Percentiles rank a stretch among this genome's conserved stretches.
Conservation (phyloP, 2,329 filamentous ascomycete species). For the Zymoseptoria tritici region DNA sequence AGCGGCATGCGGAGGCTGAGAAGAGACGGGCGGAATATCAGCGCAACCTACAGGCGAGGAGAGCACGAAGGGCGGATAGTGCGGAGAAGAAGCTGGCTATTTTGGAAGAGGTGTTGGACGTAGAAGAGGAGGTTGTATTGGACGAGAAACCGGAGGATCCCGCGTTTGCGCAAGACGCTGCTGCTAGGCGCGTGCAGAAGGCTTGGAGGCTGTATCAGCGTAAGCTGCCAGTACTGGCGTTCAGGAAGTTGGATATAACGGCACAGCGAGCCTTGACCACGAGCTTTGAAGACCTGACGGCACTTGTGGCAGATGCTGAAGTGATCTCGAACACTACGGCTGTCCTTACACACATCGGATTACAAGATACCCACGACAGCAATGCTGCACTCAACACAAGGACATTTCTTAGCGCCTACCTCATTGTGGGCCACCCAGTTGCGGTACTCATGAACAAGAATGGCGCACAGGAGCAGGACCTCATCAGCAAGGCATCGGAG, state of each 20-base stretch:
- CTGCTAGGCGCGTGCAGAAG: slow-evolving; percentile 59
- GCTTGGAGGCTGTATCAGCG: slow-evolving; percentile 59
- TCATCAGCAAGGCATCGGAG: slow-evolving; percentile 71
- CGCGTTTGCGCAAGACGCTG: slow-evolving; percentile 43
- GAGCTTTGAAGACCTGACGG: slow-evolving; percentile 66
- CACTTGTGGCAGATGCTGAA: slow-evolving; percentile 58
- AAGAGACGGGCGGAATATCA: slow-evolving; percentile 53
- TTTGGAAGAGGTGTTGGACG: slow-evolving; percentile 43
- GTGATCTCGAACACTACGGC: slow-evolving; percentile 60
- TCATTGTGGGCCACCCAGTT: slow-evolving; percentile 71
- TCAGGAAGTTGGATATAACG: slow-evolving; percentile 58
- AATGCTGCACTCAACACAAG: slow-evolving; percentile 60
- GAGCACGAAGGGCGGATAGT: slow-evolving; percentile 30
- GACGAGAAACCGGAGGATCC: slow-evolving; percentile 38
- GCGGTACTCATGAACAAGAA: slow-evolving; percentile 72
- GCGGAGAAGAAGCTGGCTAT: slow-evolving; percentile 44
- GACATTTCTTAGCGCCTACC: slow-evolving; percentile 71
- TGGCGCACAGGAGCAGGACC: slow-evolving; percentile 59
- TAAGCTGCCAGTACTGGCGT: slow-evolving; percentile 56
- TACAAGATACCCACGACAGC: slow-evolving; percentile 52
- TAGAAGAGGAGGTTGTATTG: slow-evolving; percentile 40
- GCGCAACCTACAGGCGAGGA: slow-evolving; percentile 43
- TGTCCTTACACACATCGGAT: slow-evolving; percentile 61
- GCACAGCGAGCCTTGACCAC: slow-evolving; percentile 63
- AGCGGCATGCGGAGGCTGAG: slow-evolving; percentile 71